These are phyloP conservation scores for Talaromyces proteolyticus DNA, from an alignment of 495 filamentous ascomycete species.

Conservation along the genomic window DNA sequence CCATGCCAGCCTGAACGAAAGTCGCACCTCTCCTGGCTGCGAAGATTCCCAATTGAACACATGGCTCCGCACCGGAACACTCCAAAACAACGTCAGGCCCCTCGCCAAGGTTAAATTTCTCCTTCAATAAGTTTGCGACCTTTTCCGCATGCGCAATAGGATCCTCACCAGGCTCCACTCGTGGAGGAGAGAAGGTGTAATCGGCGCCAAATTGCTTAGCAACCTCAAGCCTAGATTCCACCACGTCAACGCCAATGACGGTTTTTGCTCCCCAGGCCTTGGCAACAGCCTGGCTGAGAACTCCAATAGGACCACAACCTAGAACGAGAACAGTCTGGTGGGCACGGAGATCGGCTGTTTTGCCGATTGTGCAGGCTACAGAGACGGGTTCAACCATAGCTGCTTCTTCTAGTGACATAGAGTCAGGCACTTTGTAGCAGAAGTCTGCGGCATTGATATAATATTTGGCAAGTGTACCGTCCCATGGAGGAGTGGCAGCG, in stretches of 20 bases:
- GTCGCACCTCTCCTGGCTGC: constrained; percentile 62
- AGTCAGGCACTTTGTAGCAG: constrained; percentile 67
- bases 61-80: constrained; percentile 68
- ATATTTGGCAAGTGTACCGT: constrained; percentile 70
- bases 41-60: constrained; percentile 66
- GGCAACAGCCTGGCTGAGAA: constrained; percentile 69
- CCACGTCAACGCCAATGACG: constrained; percentile 70
- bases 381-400: constrained; percentile 75
- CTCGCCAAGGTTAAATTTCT: constrained; percentile 30
- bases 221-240: constrained; percentile 40
- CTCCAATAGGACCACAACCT: constrained; percentile 75
- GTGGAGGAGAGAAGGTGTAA: constrained; percentile 50
- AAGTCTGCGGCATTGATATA: constrained; percentile 69
- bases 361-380: constrained; percentile 71
- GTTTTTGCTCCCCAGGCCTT: constrained; percentile 65
- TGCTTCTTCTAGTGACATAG: constrained; percentile 67
- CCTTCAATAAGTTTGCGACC: constrained; percentile 51
- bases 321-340: constrained; percentile 70
- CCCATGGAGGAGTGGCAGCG: constrained; percentile 65
- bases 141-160: constrained; percentile 37
- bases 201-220: constrained; percentile 27
- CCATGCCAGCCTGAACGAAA: constrained; percentile 83
- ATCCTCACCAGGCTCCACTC: constrained; percentile 5
- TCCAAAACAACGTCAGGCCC: constrained; percentile 75
- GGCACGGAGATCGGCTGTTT: constrained; percentile 57